These are phyloP conservation scores for Hemisphaericaspora xylanilytica DNA, from an alignment of 1,139 yeast genomes.

Conservation along the genomic window DNA sequence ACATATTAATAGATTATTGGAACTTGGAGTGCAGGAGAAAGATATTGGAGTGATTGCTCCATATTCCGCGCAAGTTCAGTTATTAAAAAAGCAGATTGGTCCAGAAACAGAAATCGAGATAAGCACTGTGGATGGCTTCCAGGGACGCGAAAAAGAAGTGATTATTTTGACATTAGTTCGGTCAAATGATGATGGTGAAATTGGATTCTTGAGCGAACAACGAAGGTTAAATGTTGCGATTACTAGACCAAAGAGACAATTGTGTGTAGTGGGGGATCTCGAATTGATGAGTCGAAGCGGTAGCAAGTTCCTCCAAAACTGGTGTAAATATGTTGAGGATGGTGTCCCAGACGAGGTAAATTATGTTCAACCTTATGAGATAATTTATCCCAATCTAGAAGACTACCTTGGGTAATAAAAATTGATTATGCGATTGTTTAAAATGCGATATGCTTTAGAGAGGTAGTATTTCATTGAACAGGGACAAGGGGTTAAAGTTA, in stretches of 20 bases:
- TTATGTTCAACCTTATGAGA: constrained; percentile 33
- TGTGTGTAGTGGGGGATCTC: constrained; percentile 84
- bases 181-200: constrained; percentile 51
- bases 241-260: constrained; percentile 83
- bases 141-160: constrained; percentile 73
- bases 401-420: constrained; percentile 19
- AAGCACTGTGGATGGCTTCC: constrained; percentile 50
- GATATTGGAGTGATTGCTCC: constrained; percentile 86
- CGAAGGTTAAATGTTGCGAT: constrained; percentile 85
- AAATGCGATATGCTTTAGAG: not conserved
- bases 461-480: too few species aligned
- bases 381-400: constrained; percentile 60
- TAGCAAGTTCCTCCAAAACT: constrained; percentile 51
- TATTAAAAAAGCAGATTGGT: constrained; percentile 41
- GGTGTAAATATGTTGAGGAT: constrained; percentile 74
- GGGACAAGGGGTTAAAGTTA: too few species aligned
- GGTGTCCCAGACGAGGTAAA: constrained; percentile 9
- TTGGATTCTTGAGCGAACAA: constrained; percentile 74
- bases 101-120: constrained; percentile 30
- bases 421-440: not conserved
- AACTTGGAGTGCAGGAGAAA: constrained; percentile 44
- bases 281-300: constrained; percentile 50
- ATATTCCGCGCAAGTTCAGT: constrained; percentile 79
- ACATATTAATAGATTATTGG: constrained; percentile 53
- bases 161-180: constrained; percentile 53